Percentiles rank a stretch among this genome's conserved stretches.
Evolutionary conservation across 2,329 filamentous ascomycete species (phyloP).

Genomic region (Cordyceps militaris): DNA sequence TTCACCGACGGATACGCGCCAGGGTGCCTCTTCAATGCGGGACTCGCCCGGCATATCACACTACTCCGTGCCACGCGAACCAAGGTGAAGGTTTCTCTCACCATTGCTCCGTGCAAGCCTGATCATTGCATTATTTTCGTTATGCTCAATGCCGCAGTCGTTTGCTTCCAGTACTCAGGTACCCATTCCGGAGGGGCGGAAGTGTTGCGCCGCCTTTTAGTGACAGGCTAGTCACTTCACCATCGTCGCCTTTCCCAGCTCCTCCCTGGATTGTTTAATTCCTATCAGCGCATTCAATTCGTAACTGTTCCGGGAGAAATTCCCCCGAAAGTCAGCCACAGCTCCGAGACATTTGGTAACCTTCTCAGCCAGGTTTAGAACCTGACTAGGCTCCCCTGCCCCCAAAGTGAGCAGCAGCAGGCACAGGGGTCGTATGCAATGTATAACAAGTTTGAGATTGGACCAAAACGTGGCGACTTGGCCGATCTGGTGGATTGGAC

Average conservation of each 20-base stretch:
- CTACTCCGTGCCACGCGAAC: not conserved
- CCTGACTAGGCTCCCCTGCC: constrained; percentile 5
- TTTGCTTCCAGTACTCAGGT: not conserved
- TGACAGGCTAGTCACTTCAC: not conserved
- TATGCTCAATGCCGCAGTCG: not conserved
- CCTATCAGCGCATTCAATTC: not conserved
- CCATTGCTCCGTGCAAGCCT: not conserved
- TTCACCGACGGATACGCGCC: not conserved
- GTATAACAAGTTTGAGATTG: not conserved
- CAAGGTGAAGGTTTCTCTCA: not conserved
- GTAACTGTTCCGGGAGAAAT: not conserved
- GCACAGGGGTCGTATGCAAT: not conserved
- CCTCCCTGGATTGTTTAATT: not conserved
- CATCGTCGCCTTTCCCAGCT: not conserved
- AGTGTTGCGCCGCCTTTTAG: not conserved
- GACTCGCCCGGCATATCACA: not conserved
- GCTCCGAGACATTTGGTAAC: constrained; percentile 4
- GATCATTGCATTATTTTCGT: not conserved
- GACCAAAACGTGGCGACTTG: constrained; percentile 5
- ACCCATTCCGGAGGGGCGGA: not conserved
- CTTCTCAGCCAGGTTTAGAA: not conserved
- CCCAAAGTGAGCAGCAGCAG: not conserved
- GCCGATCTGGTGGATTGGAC: not conserved
- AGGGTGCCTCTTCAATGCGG: not conserved
- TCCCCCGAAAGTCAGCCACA: not conserved